Percentiles rank a stretch among this genome's conserved stretches.
These are phyloP conservation scores for Alloteropsis semialata DNA, from an alignment of 176 grass and related monocot genomes.

Conservation along the genomic window DNA sequence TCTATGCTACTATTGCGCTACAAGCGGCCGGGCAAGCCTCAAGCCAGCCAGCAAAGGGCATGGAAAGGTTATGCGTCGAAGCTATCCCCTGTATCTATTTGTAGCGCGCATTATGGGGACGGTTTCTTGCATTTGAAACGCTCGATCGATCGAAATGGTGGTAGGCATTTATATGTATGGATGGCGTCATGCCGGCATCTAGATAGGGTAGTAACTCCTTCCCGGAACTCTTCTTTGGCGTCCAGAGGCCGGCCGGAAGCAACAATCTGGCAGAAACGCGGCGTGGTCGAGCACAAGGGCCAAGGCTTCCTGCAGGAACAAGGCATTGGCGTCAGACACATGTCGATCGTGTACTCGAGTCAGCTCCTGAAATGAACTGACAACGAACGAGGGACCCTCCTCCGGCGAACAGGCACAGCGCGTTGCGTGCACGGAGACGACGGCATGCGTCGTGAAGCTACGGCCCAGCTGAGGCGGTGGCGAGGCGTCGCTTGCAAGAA, in stretches of 20 bases:
- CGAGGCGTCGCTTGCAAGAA: not conserved
- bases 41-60: not conserved
- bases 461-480: not conserved
- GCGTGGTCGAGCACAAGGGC: not conserved
- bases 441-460: not conserved
- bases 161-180: not conserved
- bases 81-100: not conserved
- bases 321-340: not conserved
- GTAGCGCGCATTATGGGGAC: not conserved
- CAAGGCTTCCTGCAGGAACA: not conserved
- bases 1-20: not conserved
- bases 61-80: slow-evolving; percentile 32
- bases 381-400: not conserved
- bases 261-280: not conserved
- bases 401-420: no score
- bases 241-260: not conserved
- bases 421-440: not conserved
- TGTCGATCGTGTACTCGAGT: not conserved
- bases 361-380: not conserved
- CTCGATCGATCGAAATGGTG: not conserved
- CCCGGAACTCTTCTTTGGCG: not conserved
- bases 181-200: not conserved
- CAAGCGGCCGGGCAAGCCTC: not conserved
- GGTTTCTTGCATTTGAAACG: not conserved
- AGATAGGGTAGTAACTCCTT: not conserved